Conservation (phyloP, 1,284 basidiomycete species). For the Ceratobasidium sp. region DNA sequence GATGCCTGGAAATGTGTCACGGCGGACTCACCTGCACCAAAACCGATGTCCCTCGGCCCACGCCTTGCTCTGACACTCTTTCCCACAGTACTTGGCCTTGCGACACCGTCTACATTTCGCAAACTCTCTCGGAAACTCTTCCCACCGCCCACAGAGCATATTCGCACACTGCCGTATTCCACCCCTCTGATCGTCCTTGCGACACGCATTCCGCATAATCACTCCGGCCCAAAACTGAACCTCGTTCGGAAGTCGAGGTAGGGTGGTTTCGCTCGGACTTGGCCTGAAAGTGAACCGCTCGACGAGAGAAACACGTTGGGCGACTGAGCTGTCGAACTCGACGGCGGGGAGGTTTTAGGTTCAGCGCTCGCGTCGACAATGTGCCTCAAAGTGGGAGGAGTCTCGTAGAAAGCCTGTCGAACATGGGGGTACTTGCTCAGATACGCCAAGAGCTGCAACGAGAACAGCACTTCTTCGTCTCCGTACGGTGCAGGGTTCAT, state of each 20-base stretch:
- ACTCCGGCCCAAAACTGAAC: constrained; percentile 99
- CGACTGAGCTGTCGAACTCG: constrained; percentile 50
- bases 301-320: constrained; percentile 91
- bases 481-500: constrained; percentile 69
- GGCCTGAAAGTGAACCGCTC: constrained; percentile 96
- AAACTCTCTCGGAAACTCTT: constrained; percentile 92
- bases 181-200: constrained; percentile 93
- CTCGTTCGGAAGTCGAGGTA: constrained; percentile 83
- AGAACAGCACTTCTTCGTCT: constrained; percentile 93
- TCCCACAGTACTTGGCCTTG: constrained; percentile 98
- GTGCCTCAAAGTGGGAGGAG: constrained; percentile 56
- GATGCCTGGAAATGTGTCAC: not conserved
- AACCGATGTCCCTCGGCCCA: constrained; percentile 98
- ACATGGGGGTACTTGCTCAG: constrained; percentile 98
- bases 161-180: constrained; percentile 98
- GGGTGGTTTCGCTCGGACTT: constrained; percentile 78
- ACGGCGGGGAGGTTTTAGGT: constrained; percentile 26
- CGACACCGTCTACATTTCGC: constrained; percentile 96
- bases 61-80: constrained; percentile 96
- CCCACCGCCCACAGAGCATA: constrained; percentile 97
- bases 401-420: constrained; percentile 94
- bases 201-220: constrained; percentile 98
- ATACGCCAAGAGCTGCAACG: constrained; percentile 93
- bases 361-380: constrained; percentile 44
- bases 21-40: constrained; percentile 68